Evolutionary conservation across 2,329 filamentous ascomycete genomes (phyloP).

Genomic region (Arthrobotrys musiformis): DNA sequence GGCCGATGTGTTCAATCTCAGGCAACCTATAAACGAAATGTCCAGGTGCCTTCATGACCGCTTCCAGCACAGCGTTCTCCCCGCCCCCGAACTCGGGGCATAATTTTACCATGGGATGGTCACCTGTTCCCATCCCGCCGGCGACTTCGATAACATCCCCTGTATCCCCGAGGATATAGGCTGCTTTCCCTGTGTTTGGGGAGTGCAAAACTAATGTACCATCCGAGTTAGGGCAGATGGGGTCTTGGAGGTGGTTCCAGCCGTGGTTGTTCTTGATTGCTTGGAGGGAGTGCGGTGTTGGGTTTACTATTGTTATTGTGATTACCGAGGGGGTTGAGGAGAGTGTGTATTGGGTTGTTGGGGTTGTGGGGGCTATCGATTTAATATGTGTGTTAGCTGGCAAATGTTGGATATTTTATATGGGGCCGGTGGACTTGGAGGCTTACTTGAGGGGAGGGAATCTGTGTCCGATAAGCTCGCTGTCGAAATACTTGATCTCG

Average conservation of each 20-base stretch:
- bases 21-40: constrained; percentile 41
- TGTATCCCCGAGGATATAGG: constrained; percentile 30
- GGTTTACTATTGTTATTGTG: constrained; percentile 50
- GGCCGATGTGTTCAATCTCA: not conserved
- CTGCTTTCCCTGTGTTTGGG: constrained; percentile 27
- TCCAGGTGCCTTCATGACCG: constrained; percentile 31
- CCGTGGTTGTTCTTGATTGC: constrained; percentile 48
- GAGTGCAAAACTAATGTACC: constrained; percentile 16
- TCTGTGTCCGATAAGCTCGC: constrained; percentile 1
- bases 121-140: not conserved
- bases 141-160: constrained; percentile 44
- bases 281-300: constrained; percentile 30
- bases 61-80: constrained; percentile 16
- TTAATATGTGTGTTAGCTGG: not conserved
- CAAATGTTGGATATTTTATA: not conserved
- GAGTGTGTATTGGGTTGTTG: constrained; percentile 1
- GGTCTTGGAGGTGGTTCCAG: constrained; percentile 37
- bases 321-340: not conserved
- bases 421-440: not conserved
- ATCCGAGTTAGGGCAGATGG: constrained; percentile 35
- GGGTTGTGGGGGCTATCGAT: not conserved
- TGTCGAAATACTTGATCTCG: not conserved
- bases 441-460: constrained; percentile 2
- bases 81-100: constrained; percentile 28
- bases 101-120: constrained; percentile 27